Evolutionary conservation across 2,329 filamentous ascomycete genomes (phyloP), one percentile per base, ranked within the genome.

Genomic region (Xylaria sp.): DNA sequence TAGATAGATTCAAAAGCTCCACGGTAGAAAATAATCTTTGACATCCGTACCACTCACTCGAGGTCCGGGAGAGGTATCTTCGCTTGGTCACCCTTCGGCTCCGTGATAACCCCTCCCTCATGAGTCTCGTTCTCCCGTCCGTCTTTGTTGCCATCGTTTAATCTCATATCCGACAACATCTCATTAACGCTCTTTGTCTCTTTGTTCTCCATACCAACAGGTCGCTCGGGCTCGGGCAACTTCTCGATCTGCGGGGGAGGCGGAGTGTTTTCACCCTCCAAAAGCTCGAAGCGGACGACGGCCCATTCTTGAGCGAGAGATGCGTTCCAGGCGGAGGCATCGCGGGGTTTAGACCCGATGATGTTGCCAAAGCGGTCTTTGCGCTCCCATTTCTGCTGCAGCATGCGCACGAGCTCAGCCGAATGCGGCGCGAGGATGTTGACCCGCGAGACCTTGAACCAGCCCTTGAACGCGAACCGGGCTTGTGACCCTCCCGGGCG

Each of bases 351-450:
- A 13, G 32, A 29, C 2, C 66, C 60, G 2, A 72, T 9, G 2
- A 65, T 9, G 5, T 72, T 68, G 23, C 75, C 74, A 51, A 27
- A 61, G 40, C 69, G 66, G 59, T 75, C 70, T 37, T 68, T 70
- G 25, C 71, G 75, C 70, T 73, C 73, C 75, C 73, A 75, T 66
- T 76, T 76, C 69, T 74, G 72, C 35, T 70, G 66, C 35, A 72
- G 71, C 76, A 78, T 75, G 51, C 71, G 69, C 8, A 72, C 63
- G 18, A 78, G 74, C 69, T 76, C 73, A 5, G 65, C 65, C 2
- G 75, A 75, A 2, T 59, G 57, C 6, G 77, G 75, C 0, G 75
- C 73, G 0, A 78, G 63, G 23, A 77, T 21, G 53, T 71, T 73
- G 65, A 78, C 55, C 13, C 69, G 73, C 10, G 62, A 32, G 23